Percentiles rank a stretch among this genome's conserved stretches.
Conservation (phyloP, 768 basidiomycete genomes). For the Amanita polypyramis region DNA sequence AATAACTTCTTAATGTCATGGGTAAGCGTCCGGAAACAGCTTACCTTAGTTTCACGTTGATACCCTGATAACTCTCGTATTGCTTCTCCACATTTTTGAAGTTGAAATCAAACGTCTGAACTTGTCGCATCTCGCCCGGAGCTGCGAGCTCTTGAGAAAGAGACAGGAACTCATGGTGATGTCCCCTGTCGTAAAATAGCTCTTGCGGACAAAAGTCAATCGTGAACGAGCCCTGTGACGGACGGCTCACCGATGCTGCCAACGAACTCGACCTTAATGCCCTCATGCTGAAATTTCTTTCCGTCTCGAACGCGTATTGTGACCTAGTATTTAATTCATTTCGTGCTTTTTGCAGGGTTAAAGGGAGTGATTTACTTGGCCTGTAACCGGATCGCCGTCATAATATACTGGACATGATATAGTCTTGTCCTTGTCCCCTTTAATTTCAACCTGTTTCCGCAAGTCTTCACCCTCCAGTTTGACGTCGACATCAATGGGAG, state of each 20-base stretch:
- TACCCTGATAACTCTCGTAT: slow-evolving; percentile 95
- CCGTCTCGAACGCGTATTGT: slow-evolving; percentile 87
- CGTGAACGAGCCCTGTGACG: neutral
- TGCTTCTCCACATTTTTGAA: slow-evolving; percentile 99
- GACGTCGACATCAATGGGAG: slow-evolving; percentile 86
- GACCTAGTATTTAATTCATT: slow-evolving; percentile 35
- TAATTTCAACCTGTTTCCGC: slow-evolving; percentile 83
- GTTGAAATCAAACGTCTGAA: slow-evolving; percentile 91
- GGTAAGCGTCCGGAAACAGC: slow-evolving; percentile 15
- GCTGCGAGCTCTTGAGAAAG: slow-evolving; percentile 91
- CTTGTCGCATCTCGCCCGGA: slow-evolving; percentile 94
- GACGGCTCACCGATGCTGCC: slow-evolving; percentile 76
- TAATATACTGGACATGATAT: slow-evolving; percentile 88
- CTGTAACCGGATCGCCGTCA: slow-evolving; percentile 87
- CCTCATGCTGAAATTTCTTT: slow-evolving; percentile 90
- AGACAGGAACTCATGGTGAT: slow-evolving; percentile 96
- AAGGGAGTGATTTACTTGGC: slow-evolving; percentile 49
- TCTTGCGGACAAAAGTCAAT: slow-evolving; percentile 27
- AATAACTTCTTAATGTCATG: slow-evolving; percentile 7
- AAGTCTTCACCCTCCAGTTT: slow-evolving; percentile 80
- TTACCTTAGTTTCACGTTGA: slow-evolving; percentile 94
- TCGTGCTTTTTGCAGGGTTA: neutral
- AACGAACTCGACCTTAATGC: slow-evolving; percentile 96
- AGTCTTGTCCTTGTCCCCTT: slow-evolving; percentile 79
- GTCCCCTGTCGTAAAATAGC: slow-evolving; percentile 94